phyloP scores from a whole-genome alignment of 2,329 filamentous ascomycete genomes.

The Aspergillus sp. region DNA sequence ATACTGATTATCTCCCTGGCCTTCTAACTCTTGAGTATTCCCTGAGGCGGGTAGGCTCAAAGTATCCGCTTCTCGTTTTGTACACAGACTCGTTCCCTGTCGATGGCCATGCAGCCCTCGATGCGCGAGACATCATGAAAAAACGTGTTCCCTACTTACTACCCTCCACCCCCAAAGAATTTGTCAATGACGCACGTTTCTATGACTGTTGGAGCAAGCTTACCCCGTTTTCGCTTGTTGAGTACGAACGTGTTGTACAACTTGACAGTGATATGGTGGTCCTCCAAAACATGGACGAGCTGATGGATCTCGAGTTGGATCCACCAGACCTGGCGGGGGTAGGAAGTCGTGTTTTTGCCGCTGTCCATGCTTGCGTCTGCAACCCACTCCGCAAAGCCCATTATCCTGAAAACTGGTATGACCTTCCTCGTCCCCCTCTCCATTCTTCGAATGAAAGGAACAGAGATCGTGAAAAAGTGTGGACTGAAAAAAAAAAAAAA shows the following conservation, averaged over 20 bases:
- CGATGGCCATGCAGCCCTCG: slow-evolving; percentile 67
- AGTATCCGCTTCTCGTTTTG: slow-evolving; percentile 77
- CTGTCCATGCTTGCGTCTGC: slow-evolving; percentile 20
- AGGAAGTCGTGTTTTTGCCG: slow-evolving; percentile 56
- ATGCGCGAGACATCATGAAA: slow-evolving; percentile 66
- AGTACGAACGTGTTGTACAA: slow-evolving; percentile 78
- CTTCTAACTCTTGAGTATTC: slow-evolving; percentile 79
- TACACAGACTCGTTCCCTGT: slow-evolving; percentile 76
- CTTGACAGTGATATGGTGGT: slow-evolving; percentile 89
- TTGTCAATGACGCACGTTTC: slow-evolving; percentile 76
- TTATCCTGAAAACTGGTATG: slow-evolving; percentile 39
- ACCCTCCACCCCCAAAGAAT: slow-evolving; percentile 66
- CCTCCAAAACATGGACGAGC: slow-evolving; percentile 81
- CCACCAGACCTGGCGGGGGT: slow-evolving; percentile 36
- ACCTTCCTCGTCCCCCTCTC: slow-evolving; percentile 12
- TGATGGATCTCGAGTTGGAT: slow-evolving; percentile 81
- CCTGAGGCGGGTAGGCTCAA: slow-evolving; percentile 63
- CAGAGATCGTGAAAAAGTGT: no score
- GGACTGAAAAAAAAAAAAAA: background rate
- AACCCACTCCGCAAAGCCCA: slow-evolving; percentile 19
- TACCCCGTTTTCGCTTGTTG: slow-evolving; percentile 69
- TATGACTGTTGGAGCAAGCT: slow-evolving; percentile 91
- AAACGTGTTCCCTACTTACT: slow-evolving; percentile 72
- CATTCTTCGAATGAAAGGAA: no score
- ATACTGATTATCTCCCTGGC: slow-evolving; percentile 76